Evolutionary conservation across 129 eudicot genomes (phyloP), one percentile per base, ranked within the genome.

Genomic region (Helianthus tuberosus): DNA sequence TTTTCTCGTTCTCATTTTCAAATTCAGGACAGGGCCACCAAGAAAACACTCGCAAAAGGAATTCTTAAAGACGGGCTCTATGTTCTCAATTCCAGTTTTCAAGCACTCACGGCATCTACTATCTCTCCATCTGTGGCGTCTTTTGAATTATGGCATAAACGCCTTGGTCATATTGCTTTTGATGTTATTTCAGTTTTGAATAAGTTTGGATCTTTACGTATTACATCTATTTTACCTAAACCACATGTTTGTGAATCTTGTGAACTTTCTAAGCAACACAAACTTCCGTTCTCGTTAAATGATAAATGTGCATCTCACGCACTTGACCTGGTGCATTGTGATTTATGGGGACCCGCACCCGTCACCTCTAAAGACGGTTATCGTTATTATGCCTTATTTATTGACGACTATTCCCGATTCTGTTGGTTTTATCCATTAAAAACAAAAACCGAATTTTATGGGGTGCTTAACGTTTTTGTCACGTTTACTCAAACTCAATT

Each of bases 311-410:
- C 3, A 3, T 29, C 35, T 29, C 35, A 29, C 35, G 3, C 35
- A 68, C 67, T 62, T 12, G 47, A 62, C 35, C 3, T 62, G 46
- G 67, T 62, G 23, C 71, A 66, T 66, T 66, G 54, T 8, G 71
- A 29, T 3, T 66, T 66, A 43, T 66, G 54, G 36, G 53, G 54
- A 15, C 35, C 36, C 16, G 53, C 54, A 41, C 71, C 53, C n/a
- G n/a, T 66, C 44, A 14, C 6, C 8, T 66, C 54, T 2, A 5
- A 1, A 1, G 15, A 66, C 44, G 54, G 71, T 5, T 66, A 66
- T 43, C 1, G 54, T 3, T 66, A 66, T 15, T 66, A 66, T 16
- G 71, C 54, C 0, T 8, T 66, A 0, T 66, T 66, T 15, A 43
- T 66, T 43, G 54, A 66, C 44, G 54, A 66, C 20, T 66, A 8